A percentile compares a stretch with the other conserved stretches of the same genome.
Evolutionary conservation across 345 rosid species (phyloP).

Genomic region (Anastatica hierochuntica): DNA sequence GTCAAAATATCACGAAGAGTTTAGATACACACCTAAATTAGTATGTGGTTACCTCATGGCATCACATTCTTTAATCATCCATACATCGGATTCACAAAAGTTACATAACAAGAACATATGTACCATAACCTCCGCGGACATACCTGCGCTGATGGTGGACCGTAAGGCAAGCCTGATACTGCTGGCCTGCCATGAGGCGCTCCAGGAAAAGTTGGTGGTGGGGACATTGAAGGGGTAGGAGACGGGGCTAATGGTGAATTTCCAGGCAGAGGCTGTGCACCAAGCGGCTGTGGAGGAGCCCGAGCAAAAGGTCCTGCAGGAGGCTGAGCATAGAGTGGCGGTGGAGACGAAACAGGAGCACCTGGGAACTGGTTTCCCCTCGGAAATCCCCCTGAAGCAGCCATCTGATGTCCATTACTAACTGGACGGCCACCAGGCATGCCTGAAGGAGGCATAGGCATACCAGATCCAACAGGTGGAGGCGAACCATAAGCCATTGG

Average conservation of each 20-base stretch:
- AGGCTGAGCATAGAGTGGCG: conserved; percentile 15
- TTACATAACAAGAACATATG: not conserved
- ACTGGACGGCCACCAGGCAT: conserved; percentile 19
- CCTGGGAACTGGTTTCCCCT: conserved; percentile 9
- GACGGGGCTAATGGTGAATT: conserved; percentile 19
- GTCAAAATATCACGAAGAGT: too few species aligned
- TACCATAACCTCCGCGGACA: not conserved
- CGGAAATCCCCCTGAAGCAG: conserved; percentile 17
- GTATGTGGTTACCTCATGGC: not conserved
- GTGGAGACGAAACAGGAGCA: conserved; percentile 22
- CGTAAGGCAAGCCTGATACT: conserved; percentile 18
- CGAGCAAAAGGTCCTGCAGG: conserved; percentile 29
- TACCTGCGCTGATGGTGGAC: conserved; percentile 25
- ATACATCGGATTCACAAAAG: not conserved
- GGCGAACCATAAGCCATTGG: conserved; percentile 24
- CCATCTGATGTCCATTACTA: conserved; percentile 17
- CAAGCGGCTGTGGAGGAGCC: conserved; percentile 42
- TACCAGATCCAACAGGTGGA: conserved; percentile 24
- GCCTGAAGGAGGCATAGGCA: conserved; percentile 30
- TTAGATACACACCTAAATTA: not conserved
- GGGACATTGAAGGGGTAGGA: conserved; percentile 19
- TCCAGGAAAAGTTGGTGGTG: conserved; percentile 16
- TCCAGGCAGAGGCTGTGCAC: conserved; percentile 7
- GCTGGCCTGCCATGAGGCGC: conserved; percentile 21
- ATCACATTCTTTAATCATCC: not conserved